phyloP scores from a whole-genome alignment of 768 basidiomycete genomes.

The Rossbeevera mucosa region DNA sequence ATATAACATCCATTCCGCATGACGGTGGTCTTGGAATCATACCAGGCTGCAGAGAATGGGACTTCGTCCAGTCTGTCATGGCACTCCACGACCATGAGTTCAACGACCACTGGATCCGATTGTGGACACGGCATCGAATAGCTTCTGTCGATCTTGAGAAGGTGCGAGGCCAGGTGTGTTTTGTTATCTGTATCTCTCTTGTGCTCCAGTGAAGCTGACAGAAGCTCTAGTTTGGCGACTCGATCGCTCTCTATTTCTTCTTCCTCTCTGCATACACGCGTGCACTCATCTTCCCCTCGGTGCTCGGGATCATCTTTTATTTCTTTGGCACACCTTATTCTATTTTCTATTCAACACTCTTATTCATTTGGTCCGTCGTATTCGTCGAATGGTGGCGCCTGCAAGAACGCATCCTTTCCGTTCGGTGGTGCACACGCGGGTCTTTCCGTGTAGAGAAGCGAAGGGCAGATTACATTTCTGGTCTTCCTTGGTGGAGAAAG shows the following conservation, averaged over 20 bases:
- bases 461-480: constrained; percentile 52
- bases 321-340: constrained; percentile 71
- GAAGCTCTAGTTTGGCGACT: constrained; percentile 62
- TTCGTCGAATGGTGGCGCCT: constrained; percentile 95
- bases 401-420: constrained; percentile 75
- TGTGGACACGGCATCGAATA: constrained; percentile 66
- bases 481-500: constrained; percentile 68
- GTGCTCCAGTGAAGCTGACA: not conserved
- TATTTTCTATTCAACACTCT: constrained; percentile 65
- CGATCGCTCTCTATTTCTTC: constrained; percentile 82
- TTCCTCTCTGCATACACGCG: constrained; percentile 84
- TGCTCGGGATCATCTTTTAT: constrained; percentile 65
- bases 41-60: constrained; percentile 68
- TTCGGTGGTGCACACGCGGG: constrained; percentile 77
- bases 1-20: constrained; percentile 60
- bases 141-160: constrained; percentile 61
- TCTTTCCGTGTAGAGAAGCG: constrained; percentile 73
- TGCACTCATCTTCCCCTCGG: constrained; percentile 71
- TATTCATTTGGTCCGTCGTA: constrained; percentile 78
- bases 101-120: constrained; percentile 73
- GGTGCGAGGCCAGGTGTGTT: constrained; percentile 67
- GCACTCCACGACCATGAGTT: constrained; percentile 80
- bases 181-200: not conserved
- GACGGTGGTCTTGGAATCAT: constrained; percentile 86
- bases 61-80: constrained; percentile 75